Conservation (phyloP, 495 filamentous ascomycete genomes). For the Tuber indicum region DNA sequence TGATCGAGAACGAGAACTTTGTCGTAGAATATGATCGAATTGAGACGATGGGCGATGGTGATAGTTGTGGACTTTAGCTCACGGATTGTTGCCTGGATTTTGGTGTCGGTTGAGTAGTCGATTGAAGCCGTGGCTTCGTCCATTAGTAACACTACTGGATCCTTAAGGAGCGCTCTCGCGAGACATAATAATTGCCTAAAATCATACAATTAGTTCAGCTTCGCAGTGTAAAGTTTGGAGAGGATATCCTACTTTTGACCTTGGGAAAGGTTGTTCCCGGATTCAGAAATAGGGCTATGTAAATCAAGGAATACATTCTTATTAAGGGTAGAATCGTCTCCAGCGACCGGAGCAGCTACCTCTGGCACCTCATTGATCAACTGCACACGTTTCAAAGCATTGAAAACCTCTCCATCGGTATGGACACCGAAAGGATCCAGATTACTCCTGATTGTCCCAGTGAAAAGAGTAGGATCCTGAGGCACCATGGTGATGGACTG, state of each 20-base stretch:
- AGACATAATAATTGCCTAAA: slow-evolving; percentile 84
- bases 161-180: slow-evolving; percentile 86
- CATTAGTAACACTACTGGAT: slow-evolving; percentile 90
- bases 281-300: slow-evolving; percentile 76
- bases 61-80: slow-evolving; percentile 89
- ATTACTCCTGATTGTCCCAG: slow-evolving; percentile 88
- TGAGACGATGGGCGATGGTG: slow-evolving; percentile 94
- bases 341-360: slow-evolving; percentile 43
- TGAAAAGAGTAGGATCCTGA: slow-evolving; percentile 96
- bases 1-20: slow-evolving; percentile 96
- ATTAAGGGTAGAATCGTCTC: slow-evolving; percentile 52
- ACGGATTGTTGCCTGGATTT: slow-evolving; percentile 92
- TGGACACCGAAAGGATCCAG: slow-evolving; percentile 90
- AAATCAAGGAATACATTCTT: slow-evolving; percentile 93
- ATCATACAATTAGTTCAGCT: slow-evolving; percentile 42
- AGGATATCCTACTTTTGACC: slow-evolving; percentile 54
- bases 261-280: slow-evolving; percentile 92
- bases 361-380: slow-evolving; percentile 59
- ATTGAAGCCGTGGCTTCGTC: slow-evolving; percentile 98
- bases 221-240: background rate
- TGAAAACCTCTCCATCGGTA: slow-evolving; percentile 86
- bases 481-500: slow-evolving; percentile 96
- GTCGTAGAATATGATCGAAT: slow-evolving; percentile 96
- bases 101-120: slow-evolving; percentile 90
- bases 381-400: slow-evolving; percentile 80